A percentile compares a stretch with the other conserved stretches of the same genome.
These are phyloP conservation scores for Aquilaria yunnanensis DNA, from an alignment of 345 rosid species.

Conservation along the genomic window DNA sequence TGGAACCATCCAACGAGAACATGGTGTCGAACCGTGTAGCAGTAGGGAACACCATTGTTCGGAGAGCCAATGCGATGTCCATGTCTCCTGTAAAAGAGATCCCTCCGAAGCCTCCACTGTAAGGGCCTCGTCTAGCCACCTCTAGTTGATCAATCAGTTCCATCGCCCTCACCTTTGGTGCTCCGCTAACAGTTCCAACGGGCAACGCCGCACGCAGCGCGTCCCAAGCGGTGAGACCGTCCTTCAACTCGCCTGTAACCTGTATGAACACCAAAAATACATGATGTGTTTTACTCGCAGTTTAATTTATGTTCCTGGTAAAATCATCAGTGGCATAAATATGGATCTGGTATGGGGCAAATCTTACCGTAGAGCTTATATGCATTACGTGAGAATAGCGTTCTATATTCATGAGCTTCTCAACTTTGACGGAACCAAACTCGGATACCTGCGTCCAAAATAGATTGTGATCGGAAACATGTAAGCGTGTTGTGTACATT, in stretches of 20 bases:
- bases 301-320: too few species aligned
- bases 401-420: slow-evolving; percentile 86
- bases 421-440: slow-evolving; percentile 77
- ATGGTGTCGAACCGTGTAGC: slow-evolving; percentile 56
- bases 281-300: too few species aligned
- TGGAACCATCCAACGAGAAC: slow-evolving; percentile 48
- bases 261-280: slow-evolving; percentile 14
- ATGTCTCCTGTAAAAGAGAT: slow-evolving; percentile 73
- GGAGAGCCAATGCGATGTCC: slow-evolving; percentile 80
- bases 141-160: slow-evolving; percentile 73
- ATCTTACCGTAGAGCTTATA: slow-evolving; percentile 85
- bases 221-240: slow-evolving; percentile 75
- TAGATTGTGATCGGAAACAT: neutral
- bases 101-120: slow-evolving; percentile 85
- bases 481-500: neutral
- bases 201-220: slow-evolving; percentile 73
- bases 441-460: slow-evolving; percentile 53
- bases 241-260: slow-evolving; percentile 82
- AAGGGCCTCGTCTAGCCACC: slow-evolving; percentile 77
- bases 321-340: neutral
- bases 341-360: slow-evolving; percentile 1
- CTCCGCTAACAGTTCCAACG: slow-evolving; percentile 89
- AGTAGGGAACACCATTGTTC: slow-evolving; percentile 81
- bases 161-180: slow-evolving; percentile 97
- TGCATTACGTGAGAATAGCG: slow-evolving; percentile 95